phyloP scores from a whole-genome alignment of 2,329 filamentous ascomycete genomes.

The Phialophora verrucosa region DNA sequence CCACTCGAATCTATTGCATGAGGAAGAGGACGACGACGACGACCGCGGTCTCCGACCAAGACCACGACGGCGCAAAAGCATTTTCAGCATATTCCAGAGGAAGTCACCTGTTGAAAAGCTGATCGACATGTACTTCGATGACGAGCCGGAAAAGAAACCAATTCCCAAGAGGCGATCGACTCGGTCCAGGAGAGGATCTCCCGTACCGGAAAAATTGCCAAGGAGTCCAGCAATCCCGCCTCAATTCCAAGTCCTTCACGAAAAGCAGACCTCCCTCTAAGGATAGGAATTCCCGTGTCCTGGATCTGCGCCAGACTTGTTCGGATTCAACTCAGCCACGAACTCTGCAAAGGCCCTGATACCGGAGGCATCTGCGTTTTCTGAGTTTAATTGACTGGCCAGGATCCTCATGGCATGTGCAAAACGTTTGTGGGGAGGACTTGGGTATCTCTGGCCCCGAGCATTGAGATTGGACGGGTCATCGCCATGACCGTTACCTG shows the following conservation, averaged over 20 bases:
- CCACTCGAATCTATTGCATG: neutral
- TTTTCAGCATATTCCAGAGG: conserved; percentile 33
- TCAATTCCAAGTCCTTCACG: conserved; percentile 5
- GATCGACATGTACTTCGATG: conserved; percentile 37
- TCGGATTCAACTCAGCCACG: conserved; percentile 21
- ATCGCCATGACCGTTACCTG: conserved; percentile 48
- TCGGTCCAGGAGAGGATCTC: conserved; percentile 19
- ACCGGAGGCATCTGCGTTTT: conserved; percentile 24
- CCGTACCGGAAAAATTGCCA: conserved; percentile 13
- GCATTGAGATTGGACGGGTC: neutral
- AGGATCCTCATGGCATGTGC: conserved; percentile 21
- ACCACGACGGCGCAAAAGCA: conserved; percentile 28
- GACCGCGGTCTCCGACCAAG: neutral
- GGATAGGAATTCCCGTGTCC: neutral
- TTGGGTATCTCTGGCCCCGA: conserved; percentile 14
- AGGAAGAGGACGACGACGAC: neutral
- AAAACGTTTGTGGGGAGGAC: conserved; percentile 26
- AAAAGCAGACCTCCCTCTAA: conserved; percentile 7
- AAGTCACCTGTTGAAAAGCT: conserved; percentile 34
- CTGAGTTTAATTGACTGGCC: conserved; percentile 20
- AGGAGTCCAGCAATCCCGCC: conserved; percentile 22
- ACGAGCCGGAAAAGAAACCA: conserved; percentile 27
- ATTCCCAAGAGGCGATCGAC: conserved; percentile 6
- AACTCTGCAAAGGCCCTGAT: conserved; percentile 30
- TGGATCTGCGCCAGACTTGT: neutral